Base-by-base conservation (phyloP, 2,329 filamentous ascomycete species). In the Drechmeria coniospora region DNA sequence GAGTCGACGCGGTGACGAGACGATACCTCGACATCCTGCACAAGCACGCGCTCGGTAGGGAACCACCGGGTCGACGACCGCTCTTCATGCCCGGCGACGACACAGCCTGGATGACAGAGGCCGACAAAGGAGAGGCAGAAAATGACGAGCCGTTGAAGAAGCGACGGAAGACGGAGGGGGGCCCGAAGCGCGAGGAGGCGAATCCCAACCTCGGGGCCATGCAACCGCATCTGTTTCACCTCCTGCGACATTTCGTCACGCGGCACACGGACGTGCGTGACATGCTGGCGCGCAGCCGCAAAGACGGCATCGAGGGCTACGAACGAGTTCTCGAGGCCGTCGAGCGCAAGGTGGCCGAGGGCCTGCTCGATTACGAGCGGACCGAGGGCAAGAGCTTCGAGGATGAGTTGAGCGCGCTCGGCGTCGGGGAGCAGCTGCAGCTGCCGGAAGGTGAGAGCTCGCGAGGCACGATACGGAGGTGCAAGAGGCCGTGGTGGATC, bases 11-110 rank as follows among this genome's bases (percentile, higher is more conserved):
- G 3, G 72, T 94, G 1, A 69, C 90, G 42, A 63, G 90, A 33
- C 68, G 87, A 19, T 98, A 98, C 48, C 62, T 95, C 51, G 79
- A 94, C 44, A 92, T 98, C 33, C 67, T 95, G 26, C 75, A 94
- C 51, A 67, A 67, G 48, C 69, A 92, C 43, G 80, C 79, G 1
- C 58, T 90, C 0, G 73, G 73, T 19, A 51, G 58, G 17, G 56
- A 72, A 4, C 72, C 75, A 1, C 86, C 86, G 0, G 43, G 53
- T 21, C 63, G 87, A 27, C 63, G 68, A 34, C 79, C 79, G 1
- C 63, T 94, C 0, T 94, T 83, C 47, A 47, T 90, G 7, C 70
- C 76, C 0, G 66, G 67, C 4, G 66, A 69, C 34, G 54, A 65
- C 38, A 49, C 52, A 33, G 35, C 46, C 2, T 67, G 59, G 62